Evolutionary conservation across 2,329 filamentous ascomycete species (phyloP), one percentile per base, ranked within the genome.

Genomic region (Aspergillus arachidicola): DNA sequence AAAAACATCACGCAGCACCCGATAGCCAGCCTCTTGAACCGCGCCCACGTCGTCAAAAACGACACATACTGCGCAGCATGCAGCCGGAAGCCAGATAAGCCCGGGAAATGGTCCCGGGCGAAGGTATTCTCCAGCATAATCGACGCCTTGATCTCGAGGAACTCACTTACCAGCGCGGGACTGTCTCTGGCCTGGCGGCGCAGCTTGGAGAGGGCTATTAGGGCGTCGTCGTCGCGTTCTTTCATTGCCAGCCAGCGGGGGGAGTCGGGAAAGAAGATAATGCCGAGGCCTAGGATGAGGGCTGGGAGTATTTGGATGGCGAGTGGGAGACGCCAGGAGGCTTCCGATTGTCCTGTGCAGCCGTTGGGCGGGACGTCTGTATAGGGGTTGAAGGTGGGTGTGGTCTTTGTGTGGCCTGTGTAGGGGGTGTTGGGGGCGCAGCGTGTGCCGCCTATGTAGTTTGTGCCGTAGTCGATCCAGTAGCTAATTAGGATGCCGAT

Each of bases 261-360:
- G 0, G 85, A 86, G 60, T 83, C 86, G 0, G 86, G 86, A 64
- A 86, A 80, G 71, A 85, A 84, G 6, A 77, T 34, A 68, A 81
- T 80, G 10, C 79, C 78, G 3, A 76, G 62, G 3, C 79, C 75
- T 1, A 82, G 67, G 19, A 76, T 67, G 0, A 80, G 54, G 1
- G 79, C 79, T 0, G 79, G 79, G 11, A 76, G 61, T 19, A 84
- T 78, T 60, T 85, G 83, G 6, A 85, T 67, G 3, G 80, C 71
- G 58, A 84, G 79, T 0, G 82, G 82, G 1, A 84, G 69, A 56
- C 82, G 73, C 79, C 81, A 84, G 0, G 81, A 76, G 66, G 78
- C 81, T 64, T 84, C 80, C 14, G 79, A 82, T 63, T 84, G 82
- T 0, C 81, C 82, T 0, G 75, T 75, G 59, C 82, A 87, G 69